phyloP scores from a whole-genome alignment of 176 grass and related monocot genomes.

The Pharus latifolius region DNA sequence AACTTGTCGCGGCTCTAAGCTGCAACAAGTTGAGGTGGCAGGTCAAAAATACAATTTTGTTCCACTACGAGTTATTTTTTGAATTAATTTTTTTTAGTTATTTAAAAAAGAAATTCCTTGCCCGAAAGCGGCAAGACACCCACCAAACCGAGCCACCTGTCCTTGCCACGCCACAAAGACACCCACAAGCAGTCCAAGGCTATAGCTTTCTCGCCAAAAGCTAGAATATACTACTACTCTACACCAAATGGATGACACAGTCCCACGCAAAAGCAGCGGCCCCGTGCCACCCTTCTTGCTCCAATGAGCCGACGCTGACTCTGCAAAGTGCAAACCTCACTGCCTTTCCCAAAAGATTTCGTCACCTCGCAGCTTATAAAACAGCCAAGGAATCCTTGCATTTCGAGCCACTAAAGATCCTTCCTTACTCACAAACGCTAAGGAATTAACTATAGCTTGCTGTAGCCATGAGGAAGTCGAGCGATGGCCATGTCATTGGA shows the following conservation, averaged over 20 bases:
- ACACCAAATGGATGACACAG: conserved; percentile 28
- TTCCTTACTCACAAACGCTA: background rate
- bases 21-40: no score
- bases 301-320: conserved; percentile 39
- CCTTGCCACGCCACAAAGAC: background rate
- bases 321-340: background rate
- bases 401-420: conserved; percentile 5
- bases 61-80: no score
- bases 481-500: conserved; percentile 41
- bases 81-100: no score
- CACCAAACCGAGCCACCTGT: conserved; percentile 8
- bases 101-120: no score
- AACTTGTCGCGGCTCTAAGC: no score
- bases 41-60: no score
- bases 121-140: conserved; percentile 17
- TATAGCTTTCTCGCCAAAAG: no score
- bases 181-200: no score
- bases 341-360: conserved; percentile 23
- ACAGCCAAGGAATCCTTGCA: background rate
- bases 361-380: conserved; percentile 26
- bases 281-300: no score
- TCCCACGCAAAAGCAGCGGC: conserved; percentile 7
- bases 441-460: no score
- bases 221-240: no score
- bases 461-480: conserved; percentile 30